Conservation (phyloP, 2,329 filamentous ascomycete species). For the Geosmithia putterillii region DNA sequence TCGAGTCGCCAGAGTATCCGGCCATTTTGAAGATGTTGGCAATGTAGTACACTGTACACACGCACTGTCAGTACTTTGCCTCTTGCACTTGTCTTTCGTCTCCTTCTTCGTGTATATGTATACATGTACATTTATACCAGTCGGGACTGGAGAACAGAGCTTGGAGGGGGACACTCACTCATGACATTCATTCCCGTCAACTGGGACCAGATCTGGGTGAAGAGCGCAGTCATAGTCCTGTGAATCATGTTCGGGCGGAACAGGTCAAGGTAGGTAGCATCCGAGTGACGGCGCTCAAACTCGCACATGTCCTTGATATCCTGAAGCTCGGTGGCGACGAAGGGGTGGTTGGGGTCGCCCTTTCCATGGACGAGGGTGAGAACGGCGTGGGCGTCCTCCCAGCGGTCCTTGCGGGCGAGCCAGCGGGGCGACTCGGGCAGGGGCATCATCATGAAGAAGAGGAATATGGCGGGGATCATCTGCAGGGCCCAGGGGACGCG, state of each 20-base stretch:
- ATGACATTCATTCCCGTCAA: conserved; percentile 44
- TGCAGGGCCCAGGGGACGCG: conserved; percentile 54
- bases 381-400: conserved; percentile 42
- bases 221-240: conserved; percentile 36
- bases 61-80: not conserved
- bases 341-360: conserved; percentile 50
- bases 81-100: not conserved
- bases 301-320: conserved; percentile 65
- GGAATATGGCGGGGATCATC: conserved; percentile 47
- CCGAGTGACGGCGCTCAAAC: conserved; percentile 56
- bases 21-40: conserved; percentile 25
- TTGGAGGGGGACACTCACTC: conserved; percentile 25
- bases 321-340: conserved; percentile 54
- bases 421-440: conserved; percentile 51
- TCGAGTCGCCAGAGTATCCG: conserved; percentile 28
- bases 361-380: conserved; percentile 50
- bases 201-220: conserved; percentile 44
- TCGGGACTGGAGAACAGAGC: not conserved
- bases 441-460: conserved; percentile 46
- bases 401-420: conserved; percentile 50
- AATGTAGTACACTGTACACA: conserved; percentile 56
- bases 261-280: conserved; percentile 61
- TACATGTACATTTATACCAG: not conserved
- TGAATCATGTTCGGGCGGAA: conserved; percentile 55
- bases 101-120: not conserved